Evolutionary conservation across 768 basidiomycete species (phyloP).

Genomic region (Galerina sulciceps): DNA sequence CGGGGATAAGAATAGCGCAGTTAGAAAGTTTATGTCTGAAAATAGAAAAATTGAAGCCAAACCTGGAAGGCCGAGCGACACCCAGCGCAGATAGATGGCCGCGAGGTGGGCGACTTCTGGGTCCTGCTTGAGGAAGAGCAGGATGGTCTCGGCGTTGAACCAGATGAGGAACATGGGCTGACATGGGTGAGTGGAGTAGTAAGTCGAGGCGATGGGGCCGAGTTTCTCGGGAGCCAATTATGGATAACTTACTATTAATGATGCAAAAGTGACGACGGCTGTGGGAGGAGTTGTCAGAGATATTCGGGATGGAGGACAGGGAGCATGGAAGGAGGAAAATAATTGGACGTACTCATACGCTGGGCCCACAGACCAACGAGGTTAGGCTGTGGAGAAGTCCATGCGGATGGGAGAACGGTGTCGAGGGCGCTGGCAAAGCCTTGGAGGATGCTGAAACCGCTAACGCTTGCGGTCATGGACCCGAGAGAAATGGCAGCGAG

Average conservation of each 20-base stretch:
- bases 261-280: slow-evolving; percentile 66
- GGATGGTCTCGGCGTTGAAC: slow-evolving; percentile 81
- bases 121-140: slow-evolving; percentile 79
- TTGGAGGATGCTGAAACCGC: slow-evolving; percentile 80
- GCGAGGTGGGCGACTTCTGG: slow-evolving; percentile 84
- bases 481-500: slow-evolving; percentile 83
- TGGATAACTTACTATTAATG: slow-evolving; percentile 58
- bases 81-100: slow-evolving; percentile 73
- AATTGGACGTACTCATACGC: slow-evolving; percentile 68
- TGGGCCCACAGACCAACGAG: slow-evolving; percentile 92
- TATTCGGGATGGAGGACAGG: not conserved
- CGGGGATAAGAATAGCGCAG: not conserved
- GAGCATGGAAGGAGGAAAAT: slow-evolving; percentile 1
- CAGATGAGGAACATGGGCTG: slow-evolving; percentile 70
- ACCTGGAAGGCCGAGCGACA: slow-evolving; percentile 80
- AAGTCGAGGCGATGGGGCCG: slow-evolving; percentile 7
- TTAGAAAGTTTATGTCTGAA: not conserved
- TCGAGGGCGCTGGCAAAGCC: slow-evolving; percentile 88
- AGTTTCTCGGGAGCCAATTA: slow-evolving; percentile 6
- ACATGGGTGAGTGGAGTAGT: slow-evolving; percentile 33
- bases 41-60: slow-evolving; percentile 18
- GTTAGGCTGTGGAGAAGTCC: slow-evolving; percentile 85
- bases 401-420: slow-evolving; percentile 92
- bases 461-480: slow-evolving; percentile 75
- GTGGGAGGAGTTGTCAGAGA: slow-evolving; percentile 4